Evolutionary conservation across 2,329 filamentous ascomycete species (phyloP).

Genomic region (Colletotrichum sp.): DNA sequence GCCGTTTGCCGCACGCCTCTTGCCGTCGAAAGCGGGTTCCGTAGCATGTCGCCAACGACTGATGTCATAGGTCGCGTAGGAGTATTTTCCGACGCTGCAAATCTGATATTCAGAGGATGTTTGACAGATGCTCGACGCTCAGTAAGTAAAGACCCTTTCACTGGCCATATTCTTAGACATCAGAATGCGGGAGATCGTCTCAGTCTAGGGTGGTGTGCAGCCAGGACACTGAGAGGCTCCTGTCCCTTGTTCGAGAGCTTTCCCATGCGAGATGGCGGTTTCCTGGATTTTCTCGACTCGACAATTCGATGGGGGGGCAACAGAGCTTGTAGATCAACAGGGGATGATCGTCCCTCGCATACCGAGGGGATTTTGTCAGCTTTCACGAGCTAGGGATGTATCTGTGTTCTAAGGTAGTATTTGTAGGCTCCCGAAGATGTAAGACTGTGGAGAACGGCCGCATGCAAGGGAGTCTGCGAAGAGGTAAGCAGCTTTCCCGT

Average conservation of each 20-base stretch:
- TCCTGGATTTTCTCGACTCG: background rate
- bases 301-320: slow-evolving; percentile 2
- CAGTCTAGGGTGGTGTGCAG: background rate
- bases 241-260: background rate
- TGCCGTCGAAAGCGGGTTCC: background rate
- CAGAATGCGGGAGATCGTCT: slow-evolving; percentile 12
- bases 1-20: background rate
- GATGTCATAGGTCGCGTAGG: background rate
- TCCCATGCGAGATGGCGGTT: slow-evolving; percentile 7
- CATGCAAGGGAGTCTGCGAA: slow-evolving; percentile 9
- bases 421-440: background rate
- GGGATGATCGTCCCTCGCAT: slow-evolving; percentile 18
- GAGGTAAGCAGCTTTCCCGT: background rate
- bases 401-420: background rate
- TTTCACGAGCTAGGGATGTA: slow-evolving; percentile 5
- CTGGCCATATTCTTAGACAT: background rate
- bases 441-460: background rate
- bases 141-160: background rate
- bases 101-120: background rate
- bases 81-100: background rate
- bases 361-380: background rate
- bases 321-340: slow-evolving; percentile 7
- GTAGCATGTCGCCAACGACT: background rate
- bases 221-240: background rate
- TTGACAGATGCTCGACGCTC: background rate